Evolutionary conservation across 371 early-diverging fungal species (phyloP).

Genomic region (Mucor saturninus): DNA sequence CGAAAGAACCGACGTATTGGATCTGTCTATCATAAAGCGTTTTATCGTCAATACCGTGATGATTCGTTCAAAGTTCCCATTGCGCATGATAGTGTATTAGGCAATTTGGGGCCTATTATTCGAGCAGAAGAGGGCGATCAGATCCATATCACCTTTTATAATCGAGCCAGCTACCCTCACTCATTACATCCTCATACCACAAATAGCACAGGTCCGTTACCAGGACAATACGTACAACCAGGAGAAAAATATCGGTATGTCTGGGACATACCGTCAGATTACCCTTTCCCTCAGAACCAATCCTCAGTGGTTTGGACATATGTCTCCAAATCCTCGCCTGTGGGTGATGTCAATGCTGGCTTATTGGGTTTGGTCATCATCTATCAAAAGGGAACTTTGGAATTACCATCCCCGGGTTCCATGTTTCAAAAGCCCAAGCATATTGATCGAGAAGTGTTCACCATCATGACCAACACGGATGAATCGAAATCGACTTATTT

Average conservation of each 20-base stretch:
- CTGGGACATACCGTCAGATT: slow-evolving; percentile 49
- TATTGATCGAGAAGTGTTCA: slow-evolving; percentile 50
- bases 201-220: not conserved
- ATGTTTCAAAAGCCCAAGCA: slow-evolving; percentile 33
- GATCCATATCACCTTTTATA: slow-evolving; percentile 45
- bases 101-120: slow-evolving; percentile 55
- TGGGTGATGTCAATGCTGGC: slow-evolving; percentile 50
- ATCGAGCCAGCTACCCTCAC: slow-evolving; percentile 45
- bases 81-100: slow-evolving; percentile 44
- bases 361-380: slow-evolving; percentile 54
- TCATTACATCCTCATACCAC: slow-evolving; percentile 53
- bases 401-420: slow-evolving; percentile 31
- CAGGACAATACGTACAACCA: slow-evolving; percentile 37
- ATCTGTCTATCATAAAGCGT: slow-evolving; percentile 42
- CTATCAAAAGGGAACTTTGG: slow-evolving; percentile 43
- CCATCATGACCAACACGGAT: slow-evolving; percentile 49
- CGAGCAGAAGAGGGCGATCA: slow-evolving; percentile 60
- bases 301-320: slow-evolving; percentile 55
- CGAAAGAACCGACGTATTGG: slow-evolving; percentile 44
- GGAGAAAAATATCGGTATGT: slow-evolving; percentile 44
- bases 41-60: slow-evolving; percentile 52
- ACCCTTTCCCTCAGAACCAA: slow-evolving; percentile 33
- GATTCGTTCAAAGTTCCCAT: slow-evolving; percentile 31
- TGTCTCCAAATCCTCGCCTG: slow-evolving; percentile 39
- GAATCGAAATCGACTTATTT: slow-evolving; percentile 50